Evolutionary conservation across 306 rosid species (phyloP), one percentile per base, ranked within the genome.

Genomic region (Ceratonia siliqua): DNA sequence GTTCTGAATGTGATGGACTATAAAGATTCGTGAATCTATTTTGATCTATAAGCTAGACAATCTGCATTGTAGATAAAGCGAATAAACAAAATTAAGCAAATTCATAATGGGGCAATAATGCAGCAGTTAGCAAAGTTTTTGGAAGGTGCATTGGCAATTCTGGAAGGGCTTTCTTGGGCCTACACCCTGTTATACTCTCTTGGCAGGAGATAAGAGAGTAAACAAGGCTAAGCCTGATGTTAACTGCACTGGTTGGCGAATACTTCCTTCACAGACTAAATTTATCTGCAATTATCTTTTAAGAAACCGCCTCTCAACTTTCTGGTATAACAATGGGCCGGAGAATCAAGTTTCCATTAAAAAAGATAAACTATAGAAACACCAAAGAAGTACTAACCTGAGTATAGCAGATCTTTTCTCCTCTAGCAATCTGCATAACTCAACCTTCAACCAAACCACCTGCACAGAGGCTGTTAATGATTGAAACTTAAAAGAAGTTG

Each of bases 381-480:
- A 27, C 21, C 32, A 48, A 57, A 57, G 43, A 43, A 42, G 59
- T 33, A 67, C 77, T 45, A 77, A 93, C 98, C 97, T 89, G 78
- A 94, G 92, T 71, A 85, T 54, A 65, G 96, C 82, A 78, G 90
- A 75, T 89, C 96, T 89, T 85, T 94, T 91, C 76, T 94, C 98
- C 88, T 94, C 98, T 85, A 91, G 86, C 87, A 89, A 79, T 79
- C 90, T 85, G 87, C 96, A 89, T 74, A 94, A 42, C 78, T 94
- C 98, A 24, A 83, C 98, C 91, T 94, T 94, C 89, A 91, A 68
- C 92, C 89, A 94, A 72, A 82, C 89, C 72, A 89, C 98, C 96
- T 94, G 86, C 89, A 84, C 80, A 83, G 46, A 81, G 76, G 84
- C 83, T 80, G 76, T 79, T 53, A 81, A 81, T 72, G 79, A 78